Evolutionary conservation across 768 basidiomycete genomes (phyloP), one percentile per base, ranked within the genome.

Genomic region (Serendipita sp.): DNA sequence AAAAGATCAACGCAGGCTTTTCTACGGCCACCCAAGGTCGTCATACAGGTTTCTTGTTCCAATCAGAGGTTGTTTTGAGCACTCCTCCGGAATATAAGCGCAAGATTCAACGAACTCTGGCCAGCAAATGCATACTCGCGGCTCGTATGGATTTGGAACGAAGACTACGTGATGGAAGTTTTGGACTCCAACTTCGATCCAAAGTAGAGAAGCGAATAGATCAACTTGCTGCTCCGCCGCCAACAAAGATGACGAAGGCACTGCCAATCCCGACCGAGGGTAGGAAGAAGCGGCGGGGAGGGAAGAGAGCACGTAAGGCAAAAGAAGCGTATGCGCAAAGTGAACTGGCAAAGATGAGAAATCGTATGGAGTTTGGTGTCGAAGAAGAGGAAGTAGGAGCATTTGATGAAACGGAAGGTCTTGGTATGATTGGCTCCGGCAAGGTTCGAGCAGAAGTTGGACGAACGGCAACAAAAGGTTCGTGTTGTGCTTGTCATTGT

Each of bases 261-360:
- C 77, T 99, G 8, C 91, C 96, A 24, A 83, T 95, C 67, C 96
- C 96, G 0, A 89, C 90, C 68, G 96, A 98, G 72, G 92, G 93
- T 2, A 94, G 95, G 77, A 97, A 97, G 73, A 60, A 60, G 56
- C 84, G 95, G 63, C 82, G 92, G 47, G 96, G 96, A 69, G 96
- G 96, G 11, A 94, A 90, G 78, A 96, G 94, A 5, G 96, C 95
- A 0, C 85, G 96, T 53, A 95, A 97, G 73, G 89, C 92, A n/a
- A 99, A 99, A 72, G 96, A 98, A 75, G 93, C 92, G 0, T 94
- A 94, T 71, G 93, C 92, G 3, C 89, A 92, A 75, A 98, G 96
- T 1, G 96, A 99, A 73, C 78, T 99, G 51, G 86, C 93, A 67
- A 98, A 98, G 75, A 78, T 96, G 68, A 95, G 98, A 76, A 99